Conservation (phyloP, 1,284 basidiomycete species). For the Naganishia liquefaciens region DNA sequence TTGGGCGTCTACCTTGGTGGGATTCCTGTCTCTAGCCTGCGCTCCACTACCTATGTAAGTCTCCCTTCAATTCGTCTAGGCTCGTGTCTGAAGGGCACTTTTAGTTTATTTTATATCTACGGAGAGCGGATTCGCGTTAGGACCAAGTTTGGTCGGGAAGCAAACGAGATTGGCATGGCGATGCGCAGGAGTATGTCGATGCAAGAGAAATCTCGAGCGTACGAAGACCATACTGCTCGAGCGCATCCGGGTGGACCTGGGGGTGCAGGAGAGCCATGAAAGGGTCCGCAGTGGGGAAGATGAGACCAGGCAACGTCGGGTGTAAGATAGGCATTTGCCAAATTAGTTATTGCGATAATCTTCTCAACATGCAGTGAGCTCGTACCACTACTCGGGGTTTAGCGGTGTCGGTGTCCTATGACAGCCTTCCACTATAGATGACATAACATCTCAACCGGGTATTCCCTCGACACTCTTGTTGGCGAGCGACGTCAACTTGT, state of each 20-base stretch:
- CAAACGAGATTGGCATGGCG: constrained; percentile 38
- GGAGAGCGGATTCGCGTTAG: constrained; percentile 35
- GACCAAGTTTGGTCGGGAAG: constrained; percentile 37
- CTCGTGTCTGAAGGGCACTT: background rate
- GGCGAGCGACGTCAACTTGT: background rate
- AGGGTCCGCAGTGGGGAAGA: too few species aligned
- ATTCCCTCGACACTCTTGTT: too few species aligned
- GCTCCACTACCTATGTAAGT: constrained; percentile 31
- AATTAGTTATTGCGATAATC: too few species aligned
- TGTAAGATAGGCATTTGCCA: too few species aligned
- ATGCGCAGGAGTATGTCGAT: constrained; percentile 25
- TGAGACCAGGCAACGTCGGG: too few species aligned
- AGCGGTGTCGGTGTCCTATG: background rate
- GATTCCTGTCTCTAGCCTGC: constrained; percentile 40
- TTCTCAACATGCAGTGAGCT: too few species aligned
- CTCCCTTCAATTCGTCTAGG: too few species aligned
- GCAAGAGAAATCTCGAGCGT: constrained; percentile 1
- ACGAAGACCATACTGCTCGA: background rate
- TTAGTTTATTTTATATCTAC: constrained; percentile 38
- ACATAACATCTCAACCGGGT: too few species aligned
- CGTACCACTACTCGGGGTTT: too few species aligned
- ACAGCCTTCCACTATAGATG: too few species aligned
- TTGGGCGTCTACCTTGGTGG: constrained; percentile 52
- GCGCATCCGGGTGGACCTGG: constrained; percentile 16
- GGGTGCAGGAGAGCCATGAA: background rate